Evolutionary conservation across 257 asterid species (phyloP).

Genomic region (Cruciata laevipes): DNA sequence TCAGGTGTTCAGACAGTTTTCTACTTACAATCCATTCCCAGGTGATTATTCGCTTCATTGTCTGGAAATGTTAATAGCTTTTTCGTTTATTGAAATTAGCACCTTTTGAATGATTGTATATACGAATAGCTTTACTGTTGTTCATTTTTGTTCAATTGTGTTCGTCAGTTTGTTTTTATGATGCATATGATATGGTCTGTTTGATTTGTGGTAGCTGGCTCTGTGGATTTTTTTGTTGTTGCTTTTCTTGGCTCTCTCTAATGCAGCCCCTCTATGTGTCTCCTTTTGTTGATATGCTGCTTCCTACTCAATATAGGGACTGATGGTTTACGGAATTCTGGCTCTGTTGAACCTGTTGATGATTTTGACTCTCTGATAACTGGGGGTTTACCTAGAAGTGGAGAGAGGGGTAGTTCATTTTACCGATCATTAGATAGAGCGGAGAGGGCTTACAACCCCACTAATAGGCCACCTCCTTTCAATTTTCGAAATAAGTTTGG

Average conservation of each 20-base stretch:
- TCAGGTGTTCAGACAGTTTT: slow-evolving; percentile 29
- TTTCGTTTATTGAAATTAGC: not conserved
- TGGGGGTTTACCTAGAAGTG: slow-evolving; percentile 20
- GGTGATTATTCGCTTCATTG: slow-evolving; percentile 18
- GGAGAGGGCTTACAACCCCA: slow-evolving; percentile 37
- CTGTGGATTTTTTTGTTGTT: not conserved
- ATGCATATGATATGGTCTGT: not conserved
- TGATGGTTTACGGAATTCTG: slow-evolving; percentile 19
- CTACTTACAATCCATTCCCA: slow-evolving; percentile 23
- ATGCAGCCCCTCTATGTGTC: not conserved
- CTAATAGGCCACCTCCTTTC: slow-evolving; percentile 22
- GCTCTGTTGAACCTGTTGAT: slow-evolving; percentile 36
- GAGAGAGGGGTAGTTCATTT: slow-evolving; percentile 29
- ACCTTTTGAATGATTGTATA: not conserved
- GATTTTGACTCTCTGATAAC: slow-evolving; percentile 39
- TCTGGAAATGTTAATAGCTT: not conserved
- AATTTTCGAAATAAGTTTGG: slow-evolving; percentile 27
- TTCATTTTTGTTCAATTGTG: not conserved
- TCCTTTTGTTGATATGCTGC: not conserved
- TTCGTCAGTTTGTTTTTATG: too few species aligned
- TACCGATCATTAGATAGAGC: slow-evolving; percentile 38
- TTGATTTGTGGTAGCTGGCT: not conserved
- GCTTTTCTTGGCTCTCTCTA: not conserved
- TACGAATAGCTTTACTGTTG: not conserved
- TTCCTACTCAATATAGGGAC: slow-evolving; percentile 19